phyloP scores from a whole-genome alignment of 208 protist species.

The Giardia duodenalis region DNA sequence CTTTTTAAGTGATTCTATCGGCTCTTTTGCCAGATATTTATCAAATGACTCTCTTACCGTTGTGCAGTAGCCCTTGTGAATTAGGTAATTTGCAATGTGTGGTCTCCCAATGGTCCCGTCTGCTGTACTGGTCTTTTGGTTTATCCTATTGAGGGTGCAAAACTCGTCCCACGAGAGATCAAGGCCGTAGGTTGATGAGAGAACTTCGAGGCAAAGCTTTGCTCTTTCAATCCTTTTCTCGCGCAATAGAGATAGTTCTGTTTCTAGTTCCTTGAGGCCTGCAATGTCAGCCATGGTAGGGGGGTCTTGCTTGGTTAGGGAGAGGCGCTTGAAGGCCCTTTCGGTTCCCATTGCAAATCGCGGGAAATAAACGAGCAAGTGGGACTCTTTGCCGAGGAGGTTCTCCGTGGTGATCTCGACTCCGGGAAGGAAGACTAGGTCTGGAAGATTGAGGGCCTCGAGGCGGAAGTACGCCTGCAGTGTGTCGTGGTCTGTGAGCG shows the following conservation, averaged over 20 bases:
- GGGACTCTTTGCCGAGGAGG: background rate
- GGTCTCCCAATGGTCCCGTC: background rate
- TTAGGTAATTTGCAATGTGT: background rate
- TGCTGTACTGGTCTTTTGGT: background rate
- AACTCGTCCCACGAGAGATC: background rate
- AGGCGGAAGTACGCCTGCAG: background rate
- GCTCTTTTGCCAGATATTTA: background rate
- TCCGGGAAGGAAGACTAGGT: background rate
- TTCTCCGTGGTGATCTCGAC: background rate
- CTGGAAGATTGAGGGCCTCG: background rate
- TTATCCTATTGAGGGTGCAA: background rate
- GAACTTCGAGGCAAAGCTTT: background rate
- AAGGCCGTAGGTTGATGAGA: background rate
- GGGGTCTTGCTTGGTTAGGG: background rate
- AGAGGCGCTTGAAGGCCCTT: background rate
- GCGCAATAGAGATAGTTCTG: background rate
- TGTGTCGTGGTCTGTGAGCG: background rate
- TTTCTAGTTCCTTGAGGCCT: background rate
- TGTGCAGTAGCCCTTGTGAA: background rate
- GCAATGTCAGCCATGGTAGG: background rate
- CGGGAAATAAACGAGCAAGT: background rate
- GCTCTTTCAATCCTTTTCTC: background rate
- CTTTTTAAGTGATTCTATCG: background rate
- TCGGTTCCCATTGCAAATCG: background rate
- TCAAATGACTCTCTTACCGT: background rate